These are phyloP conservation scores for Macrophomina tecta DNA, from an alignment of 2,329 filamentous ascomycete genomes.

Conservation along the genomic window DNA sequence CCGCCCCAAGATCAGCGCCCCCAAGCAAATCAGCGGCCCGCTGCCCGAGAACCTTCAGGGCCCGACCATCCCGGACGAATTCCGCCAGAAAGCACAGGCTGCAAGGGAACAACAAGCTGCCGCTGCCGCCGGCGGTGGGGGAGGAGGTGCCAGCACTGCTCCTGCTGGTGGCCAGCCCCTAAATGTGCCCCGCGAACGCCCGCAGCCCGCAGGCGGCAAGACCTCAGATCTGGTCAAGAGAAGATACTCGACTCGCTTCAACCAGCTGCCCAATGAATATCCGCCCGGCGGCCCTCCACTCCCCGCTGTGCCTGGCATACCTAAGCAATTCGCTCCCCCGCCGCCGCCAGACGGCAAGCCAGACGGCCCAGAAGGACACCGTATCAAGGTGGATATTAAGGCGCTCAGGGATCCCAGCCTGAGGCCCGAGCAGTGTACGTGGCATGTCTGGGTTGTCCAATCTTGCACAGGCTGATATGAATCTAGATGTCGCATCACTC, in stretches of 20 bases:
- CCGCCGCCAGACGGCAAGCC: conserved; percentile 52
- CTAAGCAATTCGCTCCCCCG: conserved; percentile 63
- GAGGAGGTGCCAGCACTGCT: conserved; percentile 30
- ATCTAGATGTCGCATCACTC: conserved; percentile 67
- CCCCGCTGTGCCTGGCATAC: conserved; percentile 63
- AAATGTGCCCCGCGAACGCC: conserved; percentile 46
- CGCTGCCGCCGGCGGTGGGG: background rate
- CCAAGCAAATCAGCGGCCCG: conserved; percentile 59
- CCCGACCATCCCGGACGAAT: conserved; percentile 27
- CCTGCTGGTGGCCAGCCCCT: conserved; percentile 33
- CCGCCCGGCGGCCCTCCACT: conserved; percentile 69
- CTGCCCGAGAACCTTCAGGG: conserved; percentile 33
- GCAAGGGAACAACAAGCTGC: conserved; percentile 1
- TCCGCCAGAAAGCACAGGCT: conserved; percentile 11
- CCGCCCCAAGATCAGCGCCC: conserved; percentile 65
- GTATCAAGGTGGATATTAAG: conserved; percentile 75
- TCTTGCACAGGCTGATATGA: background rate
- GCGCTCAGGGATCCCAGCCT: conserved; percentile 81
- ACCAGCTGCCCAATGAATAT: conserved; percentile 73
- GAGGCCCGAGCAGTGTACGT: conserved; percentile 76
- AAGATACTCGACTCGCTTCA: conserved; percentile 92
- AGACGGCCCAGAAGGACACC: conserved; percentile 57
- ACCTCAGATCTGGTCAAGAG: conserved; percentile 88
- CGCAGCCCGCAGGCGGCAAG: conserved; percentile 52
- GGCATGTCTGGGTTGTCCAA: conserved; percentile 33